Percentiles rank a stretch among this genome's conserved stretches.
These are phyloP conservation scores for Nasturtium officinale DNA, from an alignment of 345 rosid genomes.

Conservation along the genomic window DNA sequence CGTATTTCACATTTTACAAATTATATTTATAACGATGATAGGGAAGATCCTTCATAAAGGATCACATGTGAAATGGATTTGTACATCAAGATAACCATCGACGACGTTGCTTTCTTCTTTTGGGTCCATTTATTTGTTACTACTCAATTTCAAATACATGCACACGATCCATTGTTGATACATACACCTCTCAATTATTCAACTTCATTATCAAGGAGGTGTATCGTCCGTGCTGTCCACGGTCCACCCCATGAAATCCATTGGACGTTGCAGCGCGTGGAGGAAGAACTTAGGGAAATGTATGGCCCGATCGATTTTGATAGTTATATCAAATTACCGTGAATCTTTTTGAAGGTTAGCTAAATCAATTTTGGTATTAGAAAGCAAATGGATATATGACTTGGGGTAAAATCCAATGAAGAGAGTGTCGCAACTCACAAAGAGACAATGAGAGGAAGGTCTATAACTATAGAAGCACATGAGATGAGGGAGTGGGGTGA, in stretches of 20 bases:
- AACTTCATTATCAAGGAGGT: slow-evolving; percentile 7
- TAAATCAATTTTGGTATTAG: background rate
- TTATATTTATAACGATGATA: background rate
- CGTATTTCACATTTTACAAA: background rate
- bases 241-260: slow-evolving; percentile 26
- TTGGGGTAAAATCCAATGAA: slow-evolving; percentile 31
- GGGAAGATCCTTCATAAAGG: background rate
- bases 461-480: slow-evolving; percentile 27
- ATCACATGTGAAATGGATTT: slow-evolving; percentile 1
- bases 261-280: background rate
- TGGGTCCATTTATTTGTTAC: slow-evolving; percentile 31
- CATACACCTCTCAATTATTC: slow-evolving; percentile 19
- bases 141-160: slow-evolving; percentile 27
- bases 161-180: slow-evolving; percentile 17
- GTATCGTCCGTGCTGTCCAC: slow-evolving; percentile 26
- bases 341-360: background rate
- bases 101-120: slow-evolving; percentile 15
- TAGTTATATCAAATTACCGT: slow-evolving; percentile 15
- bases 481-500: slow-evolving; percentile 27
- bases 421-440: slow-evolving; percentile 16
- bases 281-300: background rate
- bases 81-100: slow-evolving; percentile 2
- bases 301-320: slow-evolving; percentile 8
- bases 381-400: background rate
- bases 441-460: slow-evolving; percentile 23